Percentiles rank a stretch among this genome's conserved stretches.
These are phyloP conservation scores for Carex kokanica DNA, from an alignment of 176 grass and related monocot species.

Conservation along the genomic window DNA sequence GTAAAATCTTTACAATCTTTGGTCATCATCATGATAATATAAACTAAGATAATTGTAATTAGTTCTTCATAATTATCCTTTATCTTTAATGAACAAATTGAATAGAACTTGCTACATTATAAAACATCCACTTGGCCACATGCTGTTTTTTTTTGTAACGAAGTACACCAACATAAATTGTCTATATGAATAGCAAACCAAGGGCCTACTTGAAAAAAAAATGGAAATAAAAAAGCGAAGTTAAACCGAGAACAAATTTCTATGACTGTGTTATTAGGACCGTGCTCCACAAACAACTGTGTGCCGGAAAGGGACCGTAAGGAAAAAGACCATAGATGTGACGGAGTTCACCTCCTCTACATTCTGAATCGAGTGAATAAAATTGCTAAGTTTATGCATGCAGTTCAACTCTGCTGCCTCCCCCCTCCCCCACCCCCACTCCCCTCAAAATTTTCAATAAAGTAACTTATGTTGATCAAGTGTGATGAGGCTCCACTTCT, in stretches of 20 bases:
- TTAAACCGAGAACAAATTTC: neutral
- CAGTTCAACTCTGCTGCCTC: too few relatives aligned
- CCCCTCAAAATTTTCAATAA: too few relatives aligned
- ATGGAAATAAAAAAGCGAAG: neutral
- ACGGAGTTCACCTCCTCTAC: too few relatives aligned
- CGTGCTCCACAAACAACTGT: too few relatives aligned
- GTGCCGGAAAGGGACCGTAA: too few relatives aligned
- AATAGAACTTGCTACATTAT: neutral
- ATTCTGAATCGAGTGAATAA: too few relatives aligned
- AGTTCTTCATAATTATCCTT: neutral
- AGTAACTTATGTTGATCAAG: too few relatives aligned
- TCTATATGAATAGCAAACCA: neutral
- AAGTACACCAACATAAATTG: neutral
- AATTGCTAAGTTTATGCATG: too few relatives aligned
- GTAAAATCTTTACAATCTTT: neutral
- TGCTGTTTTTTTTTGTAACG: neutral
- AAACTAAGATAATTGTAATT: neutral
- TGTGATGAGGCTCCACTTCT: too few relatives aligned
- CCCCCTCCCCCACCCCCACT: too few relatives aligned
- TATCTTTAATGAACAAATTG: neutral
- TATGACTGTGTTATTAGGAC: too few relatives aligned
- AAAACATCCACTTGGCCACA: neutral
- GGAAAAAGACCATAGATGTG: too few relatives aligned
- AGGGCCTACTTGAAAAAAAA: neutral
- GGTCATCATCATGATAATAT: constrained; percentile 12